Conservation (phyloP, 139 green algal species). For the Tetradesmus lagerheimii region DNA sequence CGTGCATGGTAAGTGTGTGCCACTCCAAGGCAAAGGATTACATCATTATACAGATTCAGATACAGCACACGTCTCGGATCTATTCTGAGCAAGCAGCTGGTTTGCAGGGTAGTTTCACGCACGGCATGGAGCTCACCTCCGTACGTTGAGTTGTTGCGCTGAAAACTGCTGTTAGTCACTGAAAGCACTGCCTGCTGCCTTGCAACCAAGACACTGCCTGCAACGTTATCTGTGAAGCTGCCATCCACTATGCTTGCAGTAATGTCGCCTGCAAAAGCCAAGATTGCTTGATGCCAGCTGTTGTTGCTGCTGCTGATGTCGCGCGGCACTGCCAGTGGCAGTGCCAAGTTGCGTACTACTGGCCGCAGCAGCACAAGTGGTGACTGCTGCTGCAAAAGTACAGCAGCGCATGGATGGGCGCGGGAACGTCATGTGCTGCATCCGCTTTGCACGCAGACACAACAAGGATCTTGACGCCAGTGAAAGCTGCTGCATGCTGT, state of each 20-base stretch:
- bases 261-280: neutral
- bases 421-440: neutral
- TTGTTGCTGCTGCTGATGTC: neutral
- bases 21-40: no score
- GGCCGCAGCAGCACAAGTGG: neutral
- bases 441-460: neutral
- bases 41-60: no score
- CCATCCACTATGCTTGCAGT: neutral
- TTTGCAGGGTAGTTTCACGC: no score
- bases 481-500: neutral
- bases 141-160: neutral
- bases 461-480: neutral
- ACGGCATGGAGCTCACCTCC: neutral
- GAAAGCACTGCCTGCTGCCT: neutral
- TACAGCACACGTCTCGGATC: no score
- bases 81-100: no score
- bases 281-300: neutral
- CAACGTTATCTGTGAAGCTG: neutral
- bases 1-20: no score
- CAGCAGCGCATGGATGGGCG: neutral
- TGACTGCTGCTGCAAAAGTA: neutral
- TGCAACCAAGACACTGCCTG: neutral
- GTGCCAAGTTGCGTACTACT: neutral
- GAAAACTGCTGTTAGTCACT: neutral
- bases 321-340: neutral